A percentile compares a stretch with the other conserved stretches of the same genome.
These are phyloP conservation scores for Paxillus rubicundulus DNA, from an alignment of 768 basidiomycete species.

Conservation along the genomic window DNA sequence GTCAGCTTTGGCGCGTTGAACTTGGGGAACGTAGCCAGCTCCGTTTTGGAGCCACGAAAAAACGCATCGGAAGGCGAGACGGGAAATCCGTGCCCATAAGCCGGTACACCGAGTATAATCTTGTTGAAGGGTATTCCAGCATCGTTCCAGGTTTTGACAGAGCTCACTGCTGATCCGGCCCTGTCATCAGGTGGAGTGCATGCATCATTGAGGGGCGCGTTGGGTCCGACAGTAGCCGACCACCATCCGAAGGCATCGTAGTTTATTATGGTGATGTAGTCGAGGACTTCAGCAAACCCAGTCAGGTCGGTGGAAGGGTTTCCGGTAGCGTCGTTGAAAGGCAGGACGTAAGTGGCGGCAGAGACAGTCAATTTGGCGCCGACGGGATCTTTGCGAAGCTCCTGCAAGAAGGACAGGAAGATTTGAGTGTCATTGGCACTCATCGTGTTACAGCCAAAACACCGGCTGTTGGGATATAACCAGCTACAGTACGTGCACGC, in stretches of 20 bases:
- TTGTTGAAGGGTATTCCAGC: conserved; percentile 70
- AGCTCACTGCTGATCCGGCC: conserved; percentile 70
- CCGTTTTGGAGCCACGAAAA: conserved; percentile 29
- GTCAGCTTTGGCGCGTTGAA: conserved; percentile 46
- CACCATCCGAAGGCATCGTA: conserved; percentile 61
- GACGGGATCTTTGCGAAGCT: conserved; percentile 55
- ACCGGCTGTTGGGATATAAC: conserved; percentile 75
- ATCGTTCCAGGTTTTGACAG: conserved; percentile 66
- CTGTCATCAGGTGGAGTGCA: conserved; percentile 62
- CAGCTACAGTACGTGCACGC: conserved; percentile 49
- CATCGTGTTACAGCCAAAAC: conserved; percentile 69
- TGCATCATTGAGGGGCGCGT: conserved; percentile 75
- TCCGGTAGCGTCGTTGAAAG: conserved; percentile 62
- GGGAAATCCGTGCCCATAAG: conserved; percentile 76
- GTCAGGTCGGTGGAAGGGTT: conserved; percentile 66
- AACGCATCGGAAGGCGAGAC: conserved; percentile 40
- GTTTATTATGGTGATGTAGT: conserved; percentile 63
- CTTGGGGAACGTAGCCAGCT: conserved; percentile 45
- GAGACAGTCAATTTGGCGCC: conserved; percentile 60
- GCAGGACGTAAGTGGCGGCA: conserved; percentile 61
- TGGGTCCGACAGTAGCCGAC: conserved; percentile 63
- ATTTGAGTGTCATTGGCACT: conserved; percentile 63
- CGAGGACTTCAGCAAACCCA: conserved; percentile 66
- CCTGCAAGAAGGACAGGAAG: conserved; percentile 71
- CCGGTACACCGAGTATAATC: conserved; percentile 79